Percentiles rank a stretch among this genome's conserved stretches.
These are phyloP conservation scores for Nidula microcarpa DNA, from an alignment of 768 basidiomycete species.

Conservation along the genomic window DNA sequence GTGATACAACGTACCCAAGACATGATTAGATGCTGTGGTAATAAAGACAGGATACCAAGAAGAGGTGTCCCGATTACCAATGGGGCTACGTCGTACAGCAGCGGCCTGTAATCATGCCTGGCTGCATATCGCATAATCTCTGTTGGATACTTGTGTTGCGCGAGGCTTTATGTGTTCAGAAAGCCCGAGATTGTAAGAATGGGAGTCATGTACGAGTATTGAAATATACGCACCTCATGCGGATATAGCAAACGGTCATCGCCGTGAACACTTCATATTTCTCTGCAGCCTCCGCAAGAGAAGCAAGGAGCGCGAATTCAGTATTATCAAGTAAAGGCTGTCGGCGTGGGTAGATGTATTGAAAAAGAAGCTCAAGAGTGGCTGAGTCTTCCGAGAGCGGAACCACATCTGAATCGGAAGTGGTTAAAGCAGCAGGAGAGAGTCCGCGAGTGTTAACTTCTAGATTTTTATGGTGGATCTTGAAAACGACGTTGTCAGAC, in stretches of 20 bases:
- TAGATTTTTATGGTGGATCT: slow-evolving; percentile 3
- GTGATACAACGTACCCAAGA: no score
- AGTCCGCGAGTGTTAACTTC: neutral
- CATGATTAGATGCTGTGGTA: no score
- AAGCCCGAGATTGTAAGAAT: neutral
- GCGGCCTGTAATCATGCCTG: slow-evolving; percentile 20
- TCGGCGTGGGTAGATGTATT: slow-evolving; percentile 19
- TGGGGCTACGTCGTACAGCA: no score
- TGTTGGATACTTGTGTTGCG: slow-evolving; percentile 8
- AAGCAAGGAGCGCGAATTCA: slow-evolving; percentile 9
- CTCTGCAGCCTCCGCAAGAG: slow-evolving; percentile 24
- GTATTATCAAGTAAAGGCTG: slow-evolving; percentile 14
- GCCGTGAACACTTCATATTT: slow-evolving; percentile 26
- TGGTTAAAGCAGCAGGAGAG: slow-evolving; percentile 10
- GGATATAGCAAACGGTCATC: slow-evolving; percentile 19
- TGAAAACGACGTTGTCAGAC: slow-evolving; percentile 3
- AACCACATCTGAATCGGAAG: slow-evolving; percentile 10
- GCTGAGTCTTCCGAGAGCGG: slow-evolving; percentile 14
- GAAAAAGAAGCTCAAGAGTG: slow-evolving; percentile 21
- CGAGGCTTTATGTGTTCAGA: neutral
- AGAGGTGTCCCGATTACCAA: no score
- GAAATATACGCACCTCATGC: slow-evolving; percentile 15
- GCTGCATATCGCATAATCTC: slow-evolving; percentile 19
- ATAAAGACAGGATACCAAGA: no score
- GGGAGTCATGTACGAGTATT: neutral